Conservation (phyloP, 1,284 basidiomycete genomes). For the Xanthoconium separans region DNA sequence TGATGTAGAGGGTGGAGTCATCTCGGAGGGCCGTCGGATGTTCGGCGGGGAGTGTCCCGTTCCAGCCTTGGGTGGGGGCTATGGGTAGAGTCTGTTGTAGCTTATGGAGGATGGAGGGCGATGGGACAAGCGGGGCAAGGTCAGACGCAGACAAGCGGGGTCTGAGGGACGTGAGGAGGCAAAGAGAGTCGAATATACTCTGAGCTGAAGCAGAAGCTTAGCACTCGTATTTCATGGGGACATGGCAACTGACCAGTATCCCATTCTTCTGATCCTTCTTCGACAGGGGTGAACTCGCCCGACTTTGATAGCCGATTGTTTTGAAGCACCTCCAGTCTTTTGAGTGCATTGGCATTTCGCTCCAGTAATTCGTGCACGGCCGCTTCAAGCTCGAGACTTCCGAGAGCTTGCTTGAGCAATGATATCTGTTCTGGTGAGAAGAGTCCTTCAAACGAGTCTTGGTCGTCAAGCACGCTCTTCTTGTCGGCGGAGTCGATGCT, state of each 20-base stretch:
- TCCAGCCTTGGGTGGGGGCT: constrained; percentile 62
- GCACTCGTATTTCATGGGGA: neutral
- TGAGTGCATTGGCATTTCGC: constrained; percentile 60
- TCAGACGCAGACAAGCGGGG: constrained; percentile 51
- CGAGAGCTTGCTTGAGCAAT: constrained; percentile 55
- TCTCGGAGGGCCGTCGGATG: constrained; percentile 63
- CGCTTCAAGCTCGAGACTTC: constrained; percentile 60
- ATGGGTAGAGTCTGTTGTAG: constrained; percentile 67
- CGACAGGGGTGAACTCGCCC: constrained; percentile 48
- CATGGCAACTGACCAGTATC: constrained; percentile 55
- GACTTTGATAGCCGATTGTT: constrained; percentile 47
- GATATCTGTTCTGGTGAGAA: constrained; percentile 54
- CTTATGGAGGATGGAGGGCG: constrained; percentile 58
- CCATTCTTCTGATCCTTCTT: constrained; percentile 75
- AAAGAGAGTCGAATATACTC: constrained; percentile 65
- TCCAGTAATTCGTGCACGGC: constrained; percentile 66
- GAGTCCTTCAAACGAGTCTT: constrained; percentile 48
- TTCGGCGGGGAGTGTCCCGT: constrained; percentile 66
- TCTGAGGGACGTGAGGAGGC: constrained; percentile 65
- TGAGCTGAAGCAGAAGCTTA: constrained; percentile 50
- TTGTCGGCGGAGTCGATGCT: constrained; percentile 6
- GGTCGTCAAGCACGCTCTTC: constrained; percentile 11
- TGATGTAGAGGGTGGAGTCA: constrained; percentile 65
- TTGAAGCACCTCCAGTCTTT: constrained; percentile 64
- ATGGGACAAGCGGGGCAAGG: constrained; percentile 52